These are phyloP conservation scores for Erythrophleum ivorense DNA, from an alignment of 331 rosid genomes.

Conservation along the genomic window DNA sequence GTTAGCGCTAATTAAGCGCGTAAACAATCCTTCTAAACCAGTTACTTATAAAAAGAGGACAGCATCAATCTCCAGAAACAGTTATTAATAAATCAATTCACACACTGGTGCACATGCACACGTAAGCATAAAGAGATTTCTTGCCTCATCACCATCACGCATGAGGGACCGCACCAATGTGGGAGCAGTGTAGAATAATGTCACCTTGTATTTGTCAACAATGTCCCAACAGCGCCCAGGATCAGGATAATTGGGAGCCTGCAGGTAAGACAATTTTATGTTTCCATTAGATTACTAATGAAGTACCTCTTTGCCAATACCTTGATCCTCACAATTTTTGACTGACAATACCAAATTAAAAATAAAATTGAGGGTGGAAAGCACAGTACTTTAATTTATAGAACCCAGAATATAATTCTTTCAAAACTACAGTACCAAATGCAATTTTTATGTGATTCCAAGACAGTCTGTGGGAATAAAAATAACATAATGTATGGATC, in stretches of 20 bases:
- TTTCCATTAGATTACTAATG: conserved; percentile 27
- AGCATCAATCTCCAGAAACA: conserved; percentile 22
- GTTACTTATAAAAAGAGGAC: background rate
- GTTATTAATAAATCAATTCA: conserved; percentile 31
- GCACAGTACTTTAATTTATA: conserved; percentile 1
- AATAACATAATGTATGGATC: conserved; percentile 15
- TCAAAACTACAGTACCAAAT: conserved; percentile 19
- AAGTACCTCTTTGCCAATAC: conserved; percentile 27
- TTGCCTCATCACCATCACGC: conserved; percentile 85
- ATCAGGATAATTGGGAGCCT: conserved; percentile 97
- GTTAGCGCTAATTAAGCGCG: background rate
- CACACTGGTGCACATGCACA: background rate
- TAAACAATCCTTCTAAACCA: background rate
- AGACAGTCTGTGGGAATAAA: conserved; percentile 32
- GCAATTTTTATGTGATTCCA: conserved; percentile 15
- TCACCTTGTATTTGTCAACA: conserved; percentile 92
- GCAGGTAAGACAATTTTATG: conserved; percentile 41
- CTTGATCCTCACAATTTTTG: conserved; percentile 23
- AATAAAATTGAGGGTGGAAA: conserved; percentile 17
- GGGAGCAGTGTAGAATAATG: conserved; percentile 96
- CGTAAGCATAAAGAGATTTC: conserved; percentile 38
- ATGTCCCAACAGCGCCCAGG: conserved; percentile 97
- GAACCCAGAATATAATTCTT: conserved; percentile 15
- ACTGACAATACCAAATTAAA: conserved; percentile 26
- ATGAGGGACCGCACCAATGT: conserved; percentile 98